Conservation (phyloP, 1,139 yeast genomes). For the Hansenula sp. region DNA sequence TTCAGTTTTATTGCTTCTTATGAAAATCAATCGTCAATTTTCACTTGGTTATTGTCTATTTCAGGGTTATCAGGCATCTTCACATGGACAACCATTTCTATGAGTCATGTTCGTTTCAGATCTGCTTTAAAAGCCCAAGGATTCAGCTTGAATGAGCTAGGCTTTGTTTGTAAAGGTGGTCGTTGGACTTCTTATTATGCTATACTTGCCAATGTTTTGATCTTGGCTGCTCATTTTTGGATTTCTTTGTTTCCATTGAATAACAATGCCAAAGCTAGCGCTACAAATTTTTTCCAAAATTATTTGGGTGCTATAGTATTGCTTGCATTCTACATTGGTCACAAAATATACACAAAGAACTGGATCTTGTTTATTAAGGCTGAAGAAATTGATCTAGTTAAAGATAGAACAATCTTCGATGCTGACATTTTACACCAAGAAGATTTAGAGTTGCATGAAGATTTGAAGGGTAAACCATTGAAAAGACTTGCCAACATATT, state of each 20-base stretch:
- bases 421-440: constrained; percentile 43
- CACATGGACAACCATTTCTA: constrained; percentile 78
- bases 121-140: constrained; percentile 63
- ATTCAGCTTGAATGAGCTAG: constrained; percentile 50
- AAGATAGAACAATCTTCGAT: constrained; percentile 49
- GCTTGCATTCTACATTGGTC: constrained; percentile 40
- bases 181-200: constrained; percentile 64
- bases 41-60: constrained; percentile 73
- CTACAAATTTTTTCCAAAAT: constrained; percentile 48
- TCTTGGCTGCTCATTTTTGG: constrained; percentile 75
- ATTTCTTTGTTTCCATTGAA: constrained; percentile 65
- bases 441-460: constrained; percentile 9
- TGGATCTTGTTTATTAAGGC: constrained; percentile 34
- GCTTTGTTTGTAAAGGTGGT: constrained; percentile 65
- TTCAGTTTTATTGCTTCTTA: constrained; percentile 46
- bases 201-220: constrained; percentile 48
- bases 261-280: constrained; percentile 24
- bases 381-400: constrained; percentile 42
- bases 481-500: not conserved
- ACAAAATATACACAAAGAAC: constrained; percentile 41
- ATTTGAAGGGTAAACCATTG: not conserved
- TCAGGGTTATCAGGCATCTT: constrained; percentile 78
- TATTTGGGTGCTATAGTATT: constrained; percentile 51
- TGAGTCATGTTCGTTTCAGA: constrained; percentile 74
- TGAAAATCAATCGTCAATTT: constrained; percentile 54